Percentiles rank a stretch among this genome's conserved stretches.
These are phyloP conservation scores for Yamagishiella unicocca DNA, from an alignment of 139 green algal species.

Conservation along the genomic window DNA sequence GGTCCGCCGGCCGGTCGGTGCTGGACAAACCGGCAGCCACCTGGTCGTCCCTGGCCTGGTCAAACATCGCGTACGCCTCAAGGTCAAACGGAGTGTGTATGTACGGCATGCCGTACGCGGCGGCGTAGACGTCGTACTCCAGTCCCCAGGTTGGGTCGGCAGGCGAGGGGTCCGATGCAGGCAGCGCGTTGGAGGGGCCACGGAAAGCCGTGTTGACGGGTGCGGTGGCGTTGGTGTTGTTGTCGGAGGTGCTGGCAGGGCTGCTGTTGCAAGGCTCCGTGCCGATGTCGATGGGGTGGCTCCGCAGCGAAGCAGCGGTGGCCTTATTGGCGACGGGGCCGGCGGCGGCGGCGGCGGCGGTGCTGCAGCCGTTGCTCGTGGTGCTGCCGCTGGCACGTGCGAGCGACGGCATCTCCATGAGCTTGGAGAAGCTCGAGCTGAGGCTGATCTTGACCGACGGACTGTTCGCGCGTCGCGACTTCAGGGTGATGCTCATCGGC, in stretches of 20 bases:
- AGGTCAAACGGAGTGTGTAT: conserved; percentile 43
- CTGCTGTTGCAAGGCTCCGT: background rate
- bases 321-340: background rate
- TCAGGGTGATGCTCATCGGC: background rate
- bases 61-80: conserved; percentile 27
- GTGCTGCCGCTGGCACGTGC: background rate
- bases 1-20: too few species aligned
- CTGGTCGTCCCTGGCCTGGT: background rate
- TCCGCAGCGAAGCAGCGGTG: background rate
- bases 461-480: background rate
- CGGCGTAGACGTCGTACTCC: conserved; percentile 36
- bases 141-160: background rate
- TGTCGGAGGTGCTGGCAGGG: background rate
- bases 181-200: too few species aligned
- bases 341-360: background rate
- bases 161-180: too few species aligned
- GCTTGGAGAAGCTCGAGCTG: background rate
- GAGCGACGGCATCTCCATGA: conserved; percentile 23
- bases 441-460: conserved; percentile 40
- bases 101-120: conserved; percentile 30
- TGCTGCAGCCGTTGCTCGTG: background rate
- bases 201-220: too few species aligned
- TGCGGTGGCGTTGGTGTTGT: background rate
- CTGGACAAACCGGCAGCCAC: too few species aligned
- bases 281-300: conserved; percentile 5